These are phyloP conservation scores for Paxillus involutus DNA, from an alignment of 768 basidiomycete genomes.

Conservation along the genomic window DNA sequence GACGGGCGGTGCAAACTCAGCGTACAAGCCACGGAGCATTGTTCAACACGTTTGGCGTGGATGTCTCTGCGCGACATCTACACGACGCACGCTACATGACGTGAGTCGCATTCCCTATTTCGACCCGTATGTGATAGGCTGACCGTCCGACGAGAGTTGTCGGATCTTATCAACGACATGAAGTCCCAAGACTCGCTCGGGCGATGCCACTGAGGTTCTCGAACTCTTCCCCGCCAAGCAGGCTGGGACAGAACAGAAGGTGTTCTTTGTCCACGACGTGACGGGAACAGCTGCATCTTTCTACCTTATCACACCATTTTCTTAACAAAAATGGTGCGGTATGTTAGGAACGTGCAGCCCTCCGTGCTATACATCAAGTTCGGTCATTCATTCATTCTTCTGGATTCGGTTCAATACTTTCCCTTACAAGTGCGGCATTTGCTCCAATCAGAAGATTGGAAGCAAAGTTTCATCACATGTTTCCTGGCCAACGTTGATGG, in stretches of 20 bases:
- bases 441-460: no score
- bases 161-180: conserved; percentile 6
- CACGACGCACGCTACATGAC: conserved; percentile 1
- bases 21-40: conserved; percentile 10
- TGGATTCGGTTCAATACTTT: no score
- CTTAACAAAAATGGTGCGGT: no score
- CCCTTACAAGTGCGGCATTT: no score
- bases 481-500: no score
- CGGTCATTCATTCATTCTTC: no score
- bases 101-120: not conserved
- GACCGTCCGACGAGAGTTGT: conserved; percentile 8
- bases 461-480: no score
- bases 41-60: conserved; percentile 9
- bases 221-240: conserved; percentile 18
- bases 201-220: conserved; percentile 5
- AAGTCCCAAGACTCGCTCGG: conserved; percentile 4
- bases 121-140: conserved; percentile 2
- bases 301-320: no score
- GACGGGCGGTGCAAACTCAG: no score
- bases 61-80: conserved; percentile 12
- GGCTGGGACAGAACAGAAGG: conserved; percentile 6
- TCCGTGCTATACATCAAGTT: no score
- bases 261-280: conserved; percentile 14
- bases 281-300: conserved; percentile 11
- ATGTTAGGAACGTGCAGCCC: no score